These are phyloP conservation scores for Cyberlindnera mycetangii DNA, from an alignment of 805 yeast species.

Conservation along the genomic window DNA sequence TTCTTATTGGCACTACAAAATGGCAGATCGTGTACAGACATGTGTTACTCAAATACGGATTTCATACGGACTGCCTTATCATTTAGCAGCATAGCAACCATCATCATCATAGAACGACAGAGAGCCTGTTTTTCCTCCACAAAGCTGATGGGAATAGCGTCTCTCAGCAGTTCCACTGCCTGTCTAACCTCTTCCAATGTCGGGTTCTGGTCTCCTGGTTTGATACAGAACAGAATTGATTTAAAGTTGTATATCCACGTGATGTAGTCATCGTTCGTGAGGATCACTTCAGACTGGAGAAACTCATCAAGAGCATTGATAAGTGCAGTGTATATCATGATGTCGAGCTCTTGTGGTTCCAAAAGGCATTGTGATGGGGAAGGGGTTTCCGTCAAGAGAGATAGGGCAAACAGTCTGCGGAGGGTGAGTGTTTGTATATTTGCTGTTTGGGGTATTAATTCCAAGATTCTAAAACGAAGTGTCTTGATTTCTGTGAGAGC, in stretches of 20 bases:
- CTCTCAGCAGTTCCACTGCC: constrained; percentile 2
- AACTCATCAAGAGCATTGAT: constrained; percentile 2
- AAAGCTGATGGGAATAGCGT: constrained; percentile 8
- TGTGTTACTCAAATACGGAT: background rate
- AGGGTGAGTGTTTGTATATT: background rate
- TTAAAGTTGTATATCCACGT: constrained; percentile 11
- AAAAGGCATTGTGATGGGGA: background rate
- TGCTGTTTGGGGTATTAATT: constrained; percentile 4
- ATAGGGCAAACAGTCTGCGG: constrained; percentile 4
- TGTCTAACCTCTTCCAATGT: background rate
- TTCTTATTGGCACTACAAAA: background rate
- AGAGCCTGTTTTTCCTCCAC: constrained; percentile 8
- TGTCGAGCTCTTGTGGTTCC: background rate
- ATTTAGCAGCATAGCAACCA: constrained; percentile 1
- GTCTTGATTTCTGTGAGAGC: constrained; percentile 1
- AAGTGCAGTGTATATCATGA: constrained; percentile 4
- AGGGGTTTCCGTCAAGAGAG: constrained; percentile 1
- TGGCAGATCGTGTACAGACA: background rate
- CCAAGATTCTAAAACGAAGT: constrained; percentile 7
- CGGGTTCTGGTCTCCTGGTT: constrained; percentile 5
- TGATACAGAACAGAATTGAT: constrained; percentile 3
- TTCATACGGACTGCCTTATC: constrained; percentile 3
- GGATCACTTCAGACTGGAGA: background rate
- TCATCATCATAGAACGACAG: constrained; percentile 10
- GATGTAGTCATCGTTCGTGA: constrained; percentile 5